phyloP scores from a whole-genome alignment of 176 grass and related monocot species.

The Olyra latifolia region DNA sequence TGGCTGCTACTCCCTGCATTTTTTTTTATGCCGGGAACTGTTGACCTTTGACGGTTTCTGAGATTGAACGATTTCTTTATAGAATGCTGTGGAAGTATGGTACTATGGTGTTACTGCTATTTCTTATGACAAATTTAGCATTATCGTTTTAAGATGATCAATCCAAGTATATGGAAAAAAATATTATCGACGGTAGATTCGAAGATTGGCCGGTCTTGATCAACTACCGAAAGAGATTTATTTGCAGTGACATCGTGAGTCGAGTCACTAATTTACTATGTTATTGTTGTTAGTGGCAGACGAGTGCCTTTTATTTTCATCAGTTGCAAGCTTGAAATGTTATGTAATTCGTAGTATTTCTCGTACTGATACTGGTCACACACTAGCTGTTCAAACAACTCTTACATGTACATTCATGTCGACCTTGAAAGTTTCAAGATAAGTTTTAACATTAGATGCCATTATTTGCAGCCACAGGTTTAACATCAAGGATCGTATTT shows the following conservation, averaged over 20 bases:
- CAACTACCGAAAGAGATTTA: too few relatives aligned
- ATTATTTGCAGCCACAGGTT: constrained; percentile 68
- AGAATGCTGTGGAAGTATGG: too few relatives aligned
- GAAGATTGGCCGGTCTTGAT: too few relatives aligned
- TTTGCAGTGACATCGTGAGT: background rate
- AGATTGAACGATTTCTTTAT: too few relatives aligned
- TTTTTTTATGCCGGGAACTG: too few relatives aligned
- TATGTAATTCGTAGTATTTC: background rate
- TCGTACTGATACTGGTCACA: background rate
- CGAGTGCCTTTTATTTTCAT: background rate
- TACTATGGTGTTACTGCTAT: too few relatives aligned
- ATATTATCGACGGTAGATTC: too few relatives aligned
- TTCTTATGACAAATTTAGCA: too few relatives aligned
- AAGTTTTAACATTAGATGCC: background rate
- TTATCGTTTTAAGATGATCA: too few relatives aligned
- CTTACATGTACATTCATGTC: background rate
- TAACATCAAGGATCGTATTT: constrained; percentile 80
- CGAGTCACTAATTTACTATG: background rate
- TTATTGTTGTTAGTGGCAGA: background rate
- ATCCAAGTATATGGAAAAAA: background rate
- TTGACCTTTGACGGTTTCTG: too few relatives aligned
- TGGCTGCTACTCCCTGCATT: too few relatives aligned
- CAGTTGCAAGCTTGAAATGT: background rate
- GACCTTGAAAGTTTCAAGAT: background rate
- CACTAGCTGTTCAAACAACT: background rate